Evolutionary conservation across 2,329 filamentous ascomycete genomes (phyloP), one percentile per base, ranked within the genome.

Genomic region (Diaporthe sp.): DNA sequence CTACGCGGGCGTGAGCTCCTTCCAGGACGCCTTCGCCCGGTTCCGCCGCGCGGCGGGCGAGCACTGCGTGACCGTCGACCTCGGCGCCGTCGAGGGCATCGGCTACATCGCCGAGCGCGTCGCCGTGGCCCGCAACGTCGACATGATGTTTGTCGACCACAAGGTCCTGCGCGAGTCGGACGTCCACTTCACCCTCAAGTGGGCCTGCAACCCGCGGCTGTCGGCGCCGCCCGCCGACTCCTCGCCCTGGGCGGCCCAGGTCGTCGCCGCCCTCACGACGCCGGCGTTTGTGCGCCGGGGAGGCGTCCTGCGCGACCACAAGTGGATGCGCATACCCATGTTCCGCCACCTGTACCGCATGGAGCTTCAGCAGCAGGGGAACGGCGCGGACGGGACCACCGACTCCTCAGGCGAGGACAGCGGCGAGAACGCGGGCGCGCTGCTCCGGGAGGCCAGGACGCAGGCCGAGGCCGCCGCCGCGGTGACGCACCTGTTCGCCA

Each of bases 401-500:
- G 37, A 8, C 8, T 37, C 37, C 37, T 10, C 37, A 2, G 37
- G 10, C 37, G 37, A 10, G 37, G 37, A 37, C 37, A 9, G 37
- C 37, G 37, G 10, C 37, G 37, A 39, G 37, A 39, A 39, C 37
- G 37, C 37, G 37, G 37, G 37, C 37, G 37, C 37, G 37, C 37
- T 39, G 37, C 37, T 39, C 37, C 37, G 37, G 37, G 37, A 12
- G 37, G 12, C 37, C 37, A 13, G 1, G 37, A 39, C 37, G 37
- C 37, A 39, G 37, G 37, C 37, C 37, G 37, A 39, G 37, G 37
- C 37, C 37, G 37, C 37, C 37, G 37, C 37, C 22, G 34, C 39
- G 34, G 37, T 62, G 59, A 62, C 59, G 37, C 59, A 44, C 59
- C 59, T 62, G 59, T 62, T 62, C 19, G 59, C 59, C 12, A 62